These are phyloP conservation scores for Magnaporthiopsis incrustans DNA, from an alignment of 2,329 filamentous ascomycete genomes.

Conservation along the genomic window DNA sequence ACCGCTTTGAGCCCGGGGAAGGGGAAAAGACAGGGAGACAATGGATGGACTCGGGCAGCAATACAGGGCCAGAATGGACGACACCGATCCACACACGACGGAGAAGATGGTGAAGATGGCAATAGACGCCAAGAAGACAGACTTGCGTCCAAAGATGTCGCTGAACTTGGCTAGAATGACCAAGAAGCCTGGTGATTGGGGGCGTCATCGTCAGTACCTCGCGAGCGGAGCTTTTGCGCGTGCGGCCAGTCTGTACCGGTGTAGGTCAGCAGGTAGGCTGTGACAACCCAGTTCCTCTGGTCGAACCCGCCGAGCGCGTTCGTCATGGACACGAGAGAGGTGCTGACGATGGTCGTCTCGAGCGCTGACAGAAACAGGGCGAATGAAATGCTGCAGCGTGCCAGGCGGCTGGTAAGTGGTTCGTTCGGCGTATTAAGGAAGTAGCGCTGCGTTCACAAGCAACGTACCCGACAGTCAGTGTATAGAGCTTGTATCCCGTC, in stretches of 20 bases:
- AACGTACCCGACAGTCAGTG: background rate
- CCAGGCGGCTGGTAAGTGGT: background rate
- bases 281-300: slow-evolving; percentile 36
- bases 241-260: slow-evolving; percentile 25
- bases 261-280: slow-evolving; percentile 39
- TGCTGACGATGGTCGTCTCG: slow-evolving; percentile 44
- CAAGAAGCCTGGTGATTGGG: slow-evolving; percentile 24
- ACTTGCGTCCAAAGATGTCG: slow-evolving; percentile 31
- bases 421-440: background rate
- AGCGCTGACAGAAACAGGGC: slow-evolving; percentile 34
- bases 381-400: slow-evolving; percentile 11
- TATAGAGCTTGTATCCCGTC: slow-evolving; percentile 4
- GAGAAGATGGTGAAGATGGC: slow-evolving; percentile 30
- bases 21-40: background rate
- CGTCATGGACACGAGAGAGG: slow-evolving; percentile 37
- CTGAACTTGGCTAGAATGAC: slow-evolving; percentile 35
- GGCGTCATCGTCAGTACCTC: background rate
- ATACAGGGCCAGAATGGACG: slow-evolving; percentile 20
- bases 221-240: background rate
- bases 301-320: slow-evolving; percentile 28
- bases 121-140: slow-evolving; percentile 22
- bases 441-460: background rate
- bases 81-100: slow-evolving; percentile 26
- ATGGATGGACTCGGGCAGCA: slow-evolving; percentile 4
- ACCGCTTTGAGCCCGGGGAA: background rate